Evolutionary conservation across 2,329 filamentous ascomycete genomes (phyloP), one percentile per base, ranked within the genome.

Genomic region (Harringtonia aguacate): DNA sequence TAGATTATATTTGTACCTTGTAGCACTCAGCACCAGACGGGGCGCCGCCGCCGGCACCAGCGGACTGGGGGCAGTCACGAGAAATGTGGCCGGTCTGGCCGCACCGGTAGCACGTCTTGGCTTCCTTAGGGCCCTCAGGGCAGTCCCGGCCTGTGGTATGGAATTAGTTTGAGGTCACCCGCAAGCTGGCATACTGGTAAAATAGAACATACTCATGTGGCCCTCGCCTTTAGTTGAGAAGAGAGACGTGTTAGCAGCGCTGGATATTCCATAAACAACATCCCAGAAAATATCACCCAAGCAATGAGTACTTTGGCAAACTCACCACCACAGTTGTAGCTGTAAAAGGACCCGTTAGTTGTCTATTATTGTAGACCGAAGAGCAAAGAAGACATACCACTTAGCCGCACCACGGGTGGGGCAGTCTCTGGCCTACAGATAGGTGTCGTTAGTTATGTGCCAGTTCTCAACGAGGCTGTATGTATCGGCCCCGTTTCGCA

Each of bases 21-120:
- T 95, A 95, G 80, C 88, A 95, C 69, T 94, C 84, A 55, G 83
- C 74, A 45, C 68, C 62, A 51, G 67, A 63, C 54, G 62, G 63
- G 52, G 65, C 63, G 53, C 67, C 58, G 45, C 50, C 45, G 22
- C 27, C 38, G 34, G 38, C 35, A 48, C 64, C 66, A 43, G 69
- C 68, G 50, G 68, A 68, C 46, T 72, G 68, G 62, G 68, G 79
- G 71, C 84, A 89, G 60, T 95, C 89, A 57, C 90, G 88, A 57
- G 86, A 92, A 64, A 95, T 85, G 75, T 97, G 90, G 50, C 88
- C 90, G 54, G 80, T 68, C 65, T 85, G 78, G 61, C 86, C 86
- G 71, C 84, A 88, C 58, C 82, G 77, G 70, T 84, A 84, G 72
- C 79, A 84, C 57, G 79, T 75, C 72, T 84, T 79, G 63, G 68